These are phyloP conservation scores for Cadophora malorum DNA, from an alignment of 2,329 filamentous ascomycete species.

Conservation along the genomic window DNA sequence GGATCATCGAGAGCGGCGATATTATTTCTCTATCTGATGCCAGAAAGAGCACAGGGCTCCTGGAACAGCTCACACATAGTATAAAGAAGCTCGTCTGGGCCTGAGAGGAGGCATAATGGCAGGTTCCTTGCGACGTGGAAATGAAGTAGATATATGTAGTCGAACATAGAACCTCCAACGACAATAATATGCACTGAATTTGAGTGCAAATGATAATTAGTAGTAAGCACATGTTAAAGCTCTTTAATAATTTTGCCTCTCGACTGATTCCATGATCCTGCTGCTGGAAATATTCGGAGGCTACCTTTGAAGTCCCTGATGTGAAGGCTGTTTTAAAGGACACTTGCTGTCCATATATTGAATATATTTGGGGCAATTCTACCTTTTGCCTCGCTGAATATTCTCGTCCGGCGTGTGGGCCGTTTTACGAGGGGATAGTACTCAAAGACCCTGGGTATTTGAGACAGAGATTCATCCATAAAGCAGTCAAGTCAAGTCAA, in stretches of 20 bases:
- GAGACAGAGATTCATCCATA: neutral
- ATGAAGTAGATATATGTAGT: neutral
- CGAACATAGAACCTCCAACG: neutral
- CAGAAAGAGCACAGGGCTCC: constrained; percentile 81
- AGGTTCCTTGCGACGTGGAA: neutral
- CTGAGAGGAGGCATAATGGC: neutral
- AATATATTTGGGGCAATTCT: too few relatives aligned
- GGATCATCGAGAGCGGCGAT: constrained; percentile 64
- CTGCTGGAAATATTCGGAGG: too few relatives aligned
- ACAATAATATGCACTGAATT: neutral
- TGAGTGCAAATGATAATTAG: too few relatives aligned
- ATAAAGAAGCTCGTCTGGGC: constrained; percentile 93
- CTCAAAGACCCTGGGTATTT: neutral
- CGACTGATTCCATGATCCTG: too few relatives aligned
- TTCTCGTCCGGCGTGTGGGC: too few relatives aligned
- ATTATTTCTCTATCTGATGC: constrained; percentile 87
- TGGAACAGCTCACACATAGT: constrained; percentile 88
- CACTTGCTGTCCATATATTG: too few relatives aligned
- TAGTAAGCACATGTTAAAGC: too few relatives aligned
- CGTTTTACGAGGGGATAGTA: too few relatives aligned
- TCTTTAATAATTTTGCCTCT: too few relatives aligned
- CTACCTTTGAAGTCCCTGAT: too few relatives aligned
- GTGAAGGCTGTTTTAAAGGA: too few relatives aligned
- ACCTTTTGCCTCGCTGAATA: too few relatives aligned
- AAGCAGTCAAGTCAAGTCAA: neutral